phyloP scores from a whole-genome alignment of 1,284 basidiomycete genomes.

The Trichosporon ovoides region DNA sequence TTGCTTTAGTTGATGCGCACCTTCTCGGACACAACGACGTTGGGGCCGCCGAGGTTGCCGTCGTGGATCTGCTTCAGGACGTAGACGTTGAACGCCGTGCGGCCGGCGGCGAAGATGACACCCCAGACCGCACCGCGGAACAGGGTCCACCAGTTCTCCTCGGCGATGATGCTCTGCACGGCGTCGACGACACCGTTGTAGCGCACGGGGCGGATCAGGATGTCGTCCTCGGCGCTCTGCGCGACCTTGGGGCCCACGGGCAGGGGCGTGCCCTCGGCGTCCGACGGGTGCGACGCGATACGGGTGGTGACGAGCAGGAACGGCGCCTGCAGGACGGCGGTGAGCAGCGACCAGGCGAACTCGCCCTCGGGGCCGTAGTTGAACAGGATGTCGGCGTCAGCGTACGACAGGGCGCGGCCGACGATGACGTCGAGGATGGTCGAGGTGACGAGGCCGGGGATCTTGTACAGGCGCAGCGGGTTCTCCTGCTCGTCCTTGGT shows the following conservation, averaged over 20 bases:
- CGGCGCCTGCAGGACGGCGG: not conserved
- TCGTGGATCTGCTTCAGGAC: not conserved
- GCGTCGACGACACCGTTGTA: conserved; percentile 3
- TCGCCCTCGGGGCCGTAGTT: conserved; percentile 3
- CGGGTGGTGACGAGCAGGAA: conserved; percentile 1
- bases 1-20: not conserved
- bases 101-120: not conserved
- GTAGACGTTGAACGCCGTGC: conserved; percentile 1
- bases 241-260: not conserved
- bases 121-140: conserved; percentile 3
- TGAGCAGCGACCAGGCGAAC: not conserved
- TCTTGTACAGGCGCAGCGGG: not conserved
- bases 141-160: conserved; percentile 1
- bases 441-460: conserved; percentile 3
- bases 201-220: conserved; percentile 2
- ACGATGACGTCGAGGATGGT: not conserved
- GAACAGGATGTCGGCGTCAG: conserved; percentile 2
- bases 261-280: not conserved
- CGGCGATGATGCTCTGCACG: not conserved
- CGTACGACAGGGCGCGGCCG: not conserved
- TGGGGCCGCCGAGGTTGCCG: not conserved
- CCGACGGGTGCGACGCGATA: conserved; percentile 1
- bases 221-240: not conserved
- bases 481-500: conserved; percentile 1
- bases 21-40: too few species aligned